Evolutionary conservation across 257 asterid species (phyloP).

Genomic region (Fraxinus americana): DNA sequence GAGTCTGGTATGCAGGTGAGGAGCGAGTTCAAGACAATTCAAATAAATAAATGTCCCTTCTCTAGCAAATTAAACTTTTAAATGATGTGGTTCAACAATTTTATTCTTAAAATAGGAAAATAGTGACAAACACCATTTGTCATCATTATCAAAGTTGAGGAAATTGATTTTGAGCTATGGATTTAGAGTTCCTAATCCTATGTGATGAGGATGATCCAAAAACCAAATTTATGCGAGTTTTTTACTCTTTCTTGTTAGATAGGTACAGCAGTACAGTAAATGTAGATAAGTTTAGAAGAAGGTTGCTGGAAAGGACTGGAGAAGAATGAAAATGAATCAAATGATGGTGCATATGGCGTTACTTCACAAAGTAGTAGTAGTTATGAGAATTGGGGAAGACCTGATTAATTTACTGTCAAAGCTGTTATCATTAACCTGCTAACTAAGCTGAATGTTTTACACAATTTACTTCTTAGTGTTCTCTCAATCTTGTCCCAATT

Average conservation of each 20-base stretch:
- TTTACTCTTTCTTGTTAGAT: not conserved
- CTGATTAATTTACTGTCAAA: not conserved
- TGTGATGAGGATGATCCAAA: not conserved
- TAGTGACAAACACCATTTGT: too few relatives aligned
- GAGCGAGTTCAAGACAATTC: too few relatives aligned
- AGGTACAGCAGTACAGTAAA: not conserved
- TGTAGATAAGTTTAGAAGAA: not conserved
- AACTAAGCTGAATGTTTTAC: not conserved
- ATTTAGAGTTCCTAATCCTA: too few relatives aligned
- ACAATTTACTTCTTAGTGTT: not conserved
- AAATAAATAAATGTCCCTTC: too few relatives aligned
- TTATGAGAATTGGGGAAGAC: not conserved
- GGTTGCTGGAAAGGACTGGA: not conserved
- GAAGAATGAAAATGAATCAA: not conserved
- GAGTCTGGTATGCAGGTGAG: too few relatives aligned
- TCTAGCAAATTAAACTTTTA: too few relatives aligned
- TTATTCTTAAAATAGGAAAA: too few relatives aligned
- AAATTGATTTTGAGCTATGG: too few relatives aligned
- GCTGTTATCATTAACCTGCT: constrained; percentile 4
- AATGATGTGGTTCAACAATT: not conserved
- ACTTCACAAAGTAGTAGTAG: not conserved
- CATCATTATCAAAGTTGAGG: too few relatives aligned
- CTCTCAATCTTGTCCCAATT: not conserved
- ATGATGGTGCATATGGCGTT: not conserved
- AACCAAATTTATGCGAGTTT: not conserved